Evolutionary conservation across 2,329 filamentous ascomycete species (phyloP), one percentile per base, ranked within the genome.

Genomic region (Aspergillus terreus): DNA sequence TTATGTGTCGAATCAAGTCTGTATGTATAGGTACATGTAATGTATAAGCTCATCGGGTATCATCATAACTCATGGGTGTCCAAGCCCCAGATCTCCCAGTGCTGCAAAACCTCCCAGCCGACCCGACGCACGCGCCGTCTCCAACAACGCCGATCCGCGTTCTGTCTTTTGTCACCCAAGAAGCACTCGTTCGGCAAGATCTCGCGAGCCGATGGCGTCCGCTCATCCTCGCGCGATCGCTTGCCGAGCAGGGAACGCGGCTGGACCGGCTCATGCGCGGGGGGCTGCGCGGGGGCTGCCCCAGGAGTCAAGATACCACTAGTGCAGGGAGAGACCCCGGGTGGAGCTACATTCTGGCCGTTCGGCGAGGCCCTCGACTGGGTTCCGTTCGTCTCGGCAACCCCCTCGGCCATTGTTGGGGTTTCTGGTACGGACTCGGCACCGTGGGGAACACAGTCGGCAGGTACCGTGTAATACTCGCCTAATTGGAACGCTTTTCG

Each of bases 11-110:
- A 30, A 30, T 30, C 27, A 10, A 30, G 9, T 30, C 27, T 30
- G 27, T 10, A 30, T 10, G 27, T 10, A 30, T 10, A 30, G 27
- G 27, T 30, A 30, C 27, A 30, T 30, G 7, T 30, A 30, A 11
- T 4, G 27, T 30, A 30, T 4, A 30, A 36, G 38, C n/a, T 38
- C 19, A 41, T 40, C 14, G 40, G 12, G 25, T 19, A 25, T 27
- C 46, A 47, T 47, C 35, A 70, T 49, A 69, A 60, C 45, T 75
- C 72, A 58, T 71, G 66, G 6, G 67, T 59, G 57, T 76, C 74
- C 54, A 75, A 58, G 6, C 64, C 68, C 72, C 72, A 76, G 15
- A 76, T 71, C 50, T 75, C 73, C 67, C 72, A 74, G 40, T 72
- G 54, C 47, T 70, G 66, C 12, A 76, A 56, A 4, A 71, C 67